Percentiles rank a stretch among this genome's conserved stretches.
These are phyloP conservation scores for Myxozyma geophila DNA, from an alignment of 805 yeast species.

Conservation along the genomic window DNA sequence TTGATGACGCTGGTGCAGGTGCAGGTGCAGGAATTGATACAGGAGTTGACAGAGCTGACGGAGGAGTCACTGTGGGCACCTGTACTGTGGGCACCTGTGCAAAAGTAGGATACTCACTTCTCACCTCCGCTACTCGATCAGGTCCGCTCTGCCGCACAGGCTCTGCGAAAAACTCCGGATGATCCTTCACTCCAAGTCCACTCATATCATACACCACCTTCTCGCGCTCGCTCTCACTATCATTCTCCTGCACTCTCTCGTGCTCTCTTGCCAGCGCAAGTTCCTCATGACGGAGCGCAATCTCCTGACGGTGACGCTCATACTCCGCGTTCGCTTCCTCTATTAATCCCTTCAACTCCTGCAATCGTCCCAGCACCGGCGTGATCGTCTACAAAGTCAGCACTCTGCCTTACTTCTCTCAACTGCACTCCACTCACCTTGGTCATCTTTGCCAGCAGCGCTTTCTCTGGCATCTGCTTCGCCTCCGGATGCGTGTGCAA, in stretches of 20 bases:
- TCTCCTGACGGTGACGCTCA: conserved; percentile 7
- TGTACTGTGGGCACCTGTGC: background rate
- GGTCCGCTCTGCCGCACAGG: too few relatives aligned
- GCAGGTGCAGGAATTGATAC: background rate
- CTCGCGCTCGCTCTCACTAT: background rate
- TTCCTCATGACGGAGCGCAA: conserved; percentile 16
- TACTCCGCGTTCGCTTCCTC: conserved; percentile 29
- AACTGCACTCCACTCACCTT: conserved; percentile 20
- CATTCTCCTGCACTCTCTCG: conserved; percentile 2
- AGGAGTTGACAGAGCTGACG: background rate
- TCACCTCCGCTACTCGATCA: background rate
- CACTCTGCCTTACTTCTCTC: background rate
- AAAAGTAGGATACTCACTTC: background rate
- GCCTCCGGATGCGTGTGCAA: conserved; percentile 55
- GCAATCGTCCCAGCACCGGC: conserved; percentile 24
- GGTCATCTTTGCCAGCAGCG: conserved; percentile 15
- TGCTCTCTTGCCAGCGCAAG: conserved; percentile 15
- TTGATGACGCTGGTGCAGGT: background rate
- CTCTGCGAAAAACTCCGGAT: conserved; percentile 11
- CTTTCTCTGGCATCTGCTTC: conserved; percentile 36
- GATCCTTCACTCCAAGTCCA: conserved; percentile 27
- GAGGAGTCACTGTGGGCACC: background rate
- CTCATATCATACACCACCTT: conserved; percentile 15
- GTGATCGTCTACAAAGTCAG: conserved; percentile 12
- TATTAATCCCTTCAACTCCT: conserved; percentile 35